Evolutionary conservation across 192 early-diverging fungal species (phyloP).

Genomic region (Rhizoclosmatium sp.): DNA sequence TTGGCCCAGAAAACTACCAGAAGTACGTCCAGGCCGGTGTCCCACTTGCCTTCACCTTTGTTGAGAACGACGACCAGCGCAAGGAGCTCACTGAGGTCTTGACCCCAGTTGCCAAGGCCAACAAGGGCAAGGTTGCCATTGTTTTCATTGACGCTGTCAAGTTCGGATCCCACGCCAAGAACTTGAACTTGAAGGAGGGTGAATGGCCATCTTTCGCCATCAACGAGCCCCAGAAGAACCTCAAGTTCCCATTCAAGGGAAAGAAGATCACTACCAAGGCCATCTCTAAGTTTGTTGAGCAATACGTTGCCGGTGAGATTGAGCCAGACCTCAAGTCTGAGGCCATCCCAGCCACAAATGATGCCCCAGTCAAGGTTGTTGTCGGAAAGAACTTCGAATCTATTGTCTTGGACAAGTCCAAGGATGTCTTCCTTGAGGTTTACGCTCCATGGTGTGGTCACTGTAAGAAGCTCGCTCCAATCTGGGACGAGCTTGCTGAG

Average conservation of each 20-base stretch:
- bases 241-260: slow-evolving; percentile 89
- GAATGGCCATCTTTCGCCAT: slow-evolving; percentile 93
- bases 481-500: slow-evolving; percentile 84
- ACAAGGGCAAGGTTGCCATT: slow-evolving; percentile 90
- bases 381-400: slow-evolving; percentile 85
- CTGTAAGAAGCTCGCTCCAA: slow-evolving; percentile 72
- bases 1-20: slow-evolving; percentile 88
- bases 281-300: slow-evolving; percentile 69
- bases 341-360: slow-evolving; percentile 82
- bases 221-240: slow-evolving; percentile 74
- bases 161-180: slow-evolving; percentile 86
- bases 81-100: slow-evolving; percentile 63
- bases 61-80: slow-evolving; percentile 68
- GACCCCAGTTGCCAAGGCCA: slow-evolving; percentile 79
- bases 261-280: slow-evolving; percentile 67
- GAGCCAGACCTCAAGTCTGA: slow-evolving; percentile 84
- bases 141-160: slow-evolving; percentile 90
- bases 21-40: slow-evolving; percentile 87
- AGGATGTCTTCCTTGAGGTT: slow-evolving; percentile 94
- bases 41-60: slow-evolving; percentile 92
- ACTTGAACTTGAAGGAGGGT: slow-evolving; percentile 86
- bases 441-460: slow-evolving; percentile 77
- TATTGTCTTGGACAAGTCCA: slow-evolving; percentile 82
- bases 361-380: slow-evolving; percentile 88
- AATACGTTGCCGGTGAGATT: slow-evolving; percentile 72